Evolutionary conservation across 2,329 filamentous ascomycete species (phyloP).

Genomic region (Xylogone sp.): DNA sequence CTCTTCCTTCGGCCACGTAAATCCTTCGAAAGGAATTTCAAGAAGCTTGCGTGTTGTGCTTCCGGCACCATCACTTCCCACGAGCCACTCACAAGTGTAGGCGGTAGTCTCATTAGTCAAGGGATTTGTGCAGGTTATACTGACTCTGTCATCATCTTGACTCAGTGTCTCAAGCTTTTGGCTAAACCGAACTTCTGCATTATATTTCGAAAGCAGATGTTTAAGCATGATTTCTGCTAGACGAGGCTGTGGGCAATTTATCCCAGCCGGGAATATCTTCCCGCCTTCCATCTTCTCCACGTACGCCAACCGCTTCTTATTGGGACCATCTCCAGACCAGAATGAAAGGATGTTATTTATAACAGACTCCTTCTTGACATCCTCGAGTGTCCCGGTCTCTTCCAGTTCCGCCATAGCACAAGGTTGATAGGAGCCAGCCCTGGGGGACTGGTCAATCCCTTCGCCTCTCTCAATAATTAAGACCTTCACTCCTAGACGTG

Average conservation of each 20-base stretch:
- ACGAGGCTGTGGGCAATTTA: background rate
- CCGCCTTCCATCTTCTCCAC: background rate
- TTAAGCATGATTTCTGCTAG: background rate
- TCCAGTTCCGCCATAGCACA: constrained; percentile 54
- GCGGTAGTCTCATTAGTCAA: background rate
- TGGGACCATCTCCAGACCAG: background rate
- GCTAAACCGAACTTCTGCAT: background rate
- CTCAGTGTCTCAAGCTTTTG: background rate
- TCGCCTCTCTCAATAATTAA: constrained; percentile 2
- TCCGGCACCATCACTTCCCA: background rate
- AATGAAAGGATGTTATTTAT: background rate
- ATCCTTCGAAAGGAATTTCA: background rate
- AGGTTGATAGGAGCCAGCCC: constrained; percentile 51
- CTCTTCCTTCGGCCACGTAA: background rate
- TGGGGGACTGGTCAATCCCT: constrained; percentile 6
- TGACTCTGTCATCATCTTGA: background rate
- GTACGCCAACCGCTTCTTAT: background rate
- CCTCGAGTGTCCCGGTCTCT: constrained; percentile 53
- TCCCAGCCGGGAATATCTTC: background rate
- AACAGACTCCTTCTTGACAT: constrained; percentile 32
- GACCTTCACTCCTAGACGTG: background rate
- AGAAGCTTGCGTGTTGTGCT: background rate
- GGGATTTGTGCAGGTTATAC: background rate
- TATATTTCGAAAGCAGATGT: background rate
- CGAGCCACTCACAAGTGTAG: background rate